Conservation (phyloP, 192 early-diverging fungal species). For the Ramicandelaber brevisporus region DNA sequence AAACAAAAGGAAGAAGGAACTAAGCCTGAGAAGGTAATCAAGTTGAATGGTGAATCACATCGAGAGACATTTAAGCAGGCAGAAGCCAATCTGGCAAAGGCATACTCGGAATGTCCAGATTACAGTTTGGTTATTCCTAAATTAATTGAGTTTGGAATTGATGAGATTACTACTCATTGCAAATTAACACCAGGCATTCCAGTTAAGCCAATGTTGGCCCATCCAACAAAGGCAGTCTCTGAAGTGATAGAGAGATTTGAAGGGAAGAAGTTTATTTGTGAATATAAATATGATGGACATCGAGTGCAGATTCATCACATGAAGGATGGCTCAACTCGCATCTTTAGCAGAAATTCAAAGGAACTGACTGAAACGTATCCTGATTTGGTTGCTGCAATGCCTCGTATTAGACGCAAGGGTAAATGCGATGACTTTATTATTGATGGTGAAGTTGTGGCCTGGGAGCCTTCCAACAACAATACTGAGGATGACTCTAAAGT, state of each 20-base stretch:
- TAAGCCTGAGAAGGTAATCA: constrained; percentile 2
- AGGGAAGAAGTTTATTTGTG: constrained; percentile 78
- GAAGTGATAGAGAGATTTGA: constrained; percentile 92
- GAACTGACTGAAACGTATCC: constrained; percentile 83
- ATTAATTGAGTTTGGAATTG: constrained; percentile 49
- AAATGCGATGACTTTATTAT: constrained; percentile 71
- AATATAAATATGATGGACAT: constrained; percentile 97
- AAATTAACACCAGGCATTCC: constrained; percentile 88
- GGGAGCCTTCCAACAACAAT: constrained; percentile 53
- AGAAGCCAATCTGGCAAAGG: constrained; percentile 23
- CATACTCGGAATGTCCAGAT: constrained; percentile 63
- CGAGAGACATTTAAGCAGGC: constrained; percentile 25
- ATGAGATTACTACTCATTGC: constrained; percentile 40
- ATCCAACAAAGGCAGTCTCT: constrained; percentile 81
- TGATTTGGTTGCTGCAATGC: constrained; percentile 37
- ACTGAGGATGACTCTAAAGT: too few relatives aligned
- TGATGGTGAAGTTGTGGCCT: constrained; percentile 98
- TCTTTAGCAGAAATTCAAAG: constrained; percentile 91
- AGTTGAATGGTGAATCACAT: too few relatives aligned
- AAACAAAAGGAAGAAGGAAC: constrained; percentile 15
- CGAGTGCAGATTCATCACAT: constrained; percentile 81
- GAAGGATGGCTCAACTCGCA: constrained; percentile 40
- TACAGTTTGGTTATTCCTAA: constrained; percentile 81
- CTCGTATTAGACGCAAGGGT: too few relatives aligned
- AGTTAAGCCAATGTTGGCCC: constrained; percentile 97